These are phyloP conservation scores for Prillingera fragicola DNA, from an alignment of 1,284 basidiomycete species.

Conservation along the genomic window DNA sequence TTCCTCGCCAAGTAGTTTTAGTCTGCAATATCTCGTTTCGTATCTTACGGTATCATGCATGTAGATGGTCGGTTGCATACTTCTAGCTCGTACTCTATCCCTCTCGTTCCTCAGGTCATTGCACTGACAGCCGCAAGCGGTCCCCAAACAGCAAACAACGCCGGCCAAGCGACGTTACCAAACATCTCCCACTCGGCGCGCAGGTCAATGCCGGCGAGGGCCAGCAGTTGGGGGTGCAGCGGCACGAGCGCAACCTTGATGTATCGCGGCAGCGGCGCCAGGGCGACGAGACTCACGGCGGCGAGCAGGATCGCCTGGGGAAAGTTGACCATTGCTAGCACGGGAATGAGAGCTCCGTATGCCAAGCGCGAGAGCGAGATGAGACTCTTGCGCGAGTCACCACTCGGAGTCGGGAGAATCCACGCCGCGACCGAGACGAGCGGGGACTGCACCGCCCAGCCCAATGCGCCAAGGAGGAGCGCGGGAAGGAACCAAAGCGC, in stretches of 20 bases:
- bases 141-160: conserved; percentile 31
- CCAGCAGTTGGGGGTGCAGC: conserved; percentile 1
- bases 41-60: conserved; percentile 3
- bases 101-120: conserved; percentile 9
- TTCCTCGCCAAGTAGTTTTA: conserved; percentile 9
- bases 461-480: conserved; percentile 13
- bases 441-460: conserved; percentile 19
- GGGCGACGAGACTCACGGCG: conserved; percentile 52
- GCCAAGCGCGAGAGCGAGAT: conserved; percentile 50
- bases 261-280: conserved; percentile 11
- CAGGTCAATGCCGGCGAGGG: conserved; percentile 17
- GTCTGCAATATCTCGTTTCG: no score
- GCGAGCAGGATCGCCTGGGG: conserved; percentile 70
- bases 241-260: conserved; percentile 1
- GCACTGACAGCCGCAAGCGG: conserved; percentile 31
- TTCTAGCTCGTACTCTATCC: not conserved
- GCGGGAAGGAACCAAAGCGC: conserved; percentile 21
- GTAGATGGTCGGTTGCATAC: not conserved
- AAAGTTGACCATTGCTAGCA: conserved; percentile 81
- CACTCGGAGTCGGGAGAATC: conserved; percentile 53
- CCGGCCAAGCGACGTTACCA: conserved; percentile 42
- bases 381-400: conserved; percentile 42
- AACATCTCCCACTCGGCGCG: conserved; percentile 36
- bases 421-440: conserved; percentile 20
- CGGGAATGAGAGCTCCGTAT: conserved; percentile 73